Conservation (phyloP, 163 green algal species). For the Chloromonas sp. region DNA sequence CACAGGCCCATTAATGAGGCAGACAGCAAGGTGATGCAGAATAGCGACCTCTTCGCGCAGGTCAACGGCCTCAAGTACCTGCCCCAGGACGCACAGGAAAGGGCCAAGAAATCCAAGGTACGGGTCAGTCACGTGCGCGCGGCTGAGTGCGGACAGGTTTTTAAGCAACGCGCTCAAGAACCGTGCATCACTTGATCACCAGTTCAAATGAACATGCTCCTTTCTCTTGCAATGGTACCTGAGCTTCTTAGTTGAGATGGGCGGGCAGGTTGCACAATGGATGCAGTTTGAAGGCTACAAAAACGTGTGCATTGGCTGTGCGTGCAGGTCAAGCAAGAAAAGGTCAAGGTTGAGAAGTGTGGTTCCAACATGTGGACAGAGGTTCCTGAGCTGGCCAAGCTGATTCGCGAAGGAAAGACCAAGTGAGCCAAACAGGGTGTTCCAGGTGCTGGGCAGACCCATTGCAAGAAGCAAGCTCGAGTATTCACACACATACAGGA, state of each 20-base stretch:
- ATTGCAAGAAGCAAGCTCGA: too few species aligned
- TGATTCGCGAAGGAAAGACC: constrained; percentile 66
- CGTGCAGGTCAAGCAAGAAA: constrained; percentile 65
- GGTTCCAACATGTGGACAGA: constrained; percentile 72
- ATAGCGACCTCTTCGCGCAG: background rate
- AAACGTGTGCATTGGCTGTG: background rate
- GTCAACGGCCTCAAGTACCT: constrained; percentile 56
- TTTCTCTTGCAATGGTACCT: too few species aligned
- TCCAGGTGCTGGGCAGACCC: too few species aligned
- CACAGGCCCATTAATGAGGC: too few species aligned
- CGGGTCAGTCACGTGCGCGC: constrained; percentile 21
- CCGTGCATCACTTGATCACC: too few species aligned
- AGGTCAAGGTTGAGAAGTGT: constrained; percentile 77
- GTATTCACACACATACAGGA: too few species aligned
- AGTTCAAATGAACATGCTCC: too few species aligned
- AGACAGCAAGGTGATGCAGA: too few species aligned
- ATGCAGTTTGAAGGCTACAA: too few species aligned
- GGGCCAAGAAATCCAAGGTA: constrained; percentile 61
- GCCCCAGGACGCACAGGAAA: constrained; percentile 49
- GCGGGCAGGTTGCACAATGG: too few species aligned
- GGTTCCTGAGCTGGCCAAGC: constrained; percentile 56
- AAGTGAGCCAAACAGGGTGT: constrained; percentile 16
- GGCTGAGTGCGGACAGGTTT: background rate
- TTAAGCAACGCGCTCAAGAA: background rate
- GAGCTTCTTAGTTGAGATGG: too few species aligned